Percentiles rank a stretch among this genome's conserved stretches.
phyloP scores from a whole-genome alignment of 306 rosid genomes.

The Oxytropis ochrocephala region DNA sequence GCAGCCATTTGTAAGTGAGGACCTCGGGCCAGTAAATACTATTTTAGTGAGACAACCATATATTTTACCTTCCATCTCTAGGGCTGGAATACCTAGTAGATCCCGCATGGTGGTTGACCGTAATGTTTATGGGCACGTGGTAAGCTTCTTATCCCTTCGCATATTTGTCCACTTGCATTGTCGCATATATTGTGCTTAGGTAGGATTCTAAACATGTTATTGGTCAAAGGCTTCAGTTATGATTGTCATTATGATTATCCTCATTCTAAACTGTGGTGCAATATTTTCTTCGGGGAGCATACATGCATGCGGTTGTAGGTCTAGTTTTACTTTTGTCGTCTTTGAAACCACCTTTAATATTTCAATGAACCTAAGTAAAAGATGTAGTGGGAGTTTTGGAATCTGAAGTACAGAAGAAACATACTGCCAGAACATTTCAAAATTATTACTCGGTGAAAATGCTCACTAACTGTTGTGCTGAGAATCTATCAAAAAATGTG shows the following conservation, averaged over 20 bases:
- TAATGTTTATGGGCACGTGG: slow-evolving; percentile 30
- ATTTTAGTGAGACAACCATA: slow-evolving; percentile 37
- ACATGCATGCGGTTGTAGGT: background rate
- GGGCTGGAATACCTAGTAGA: slow-evolving; percentile 38
- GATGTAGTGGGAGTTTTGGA: background rate
- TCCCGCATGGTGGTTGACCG: slow-evolving; percentile 65
- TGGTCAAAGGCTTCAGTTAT: background rate
- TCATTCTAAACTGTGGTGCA: background rate
- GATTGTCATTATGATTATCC: background rate
- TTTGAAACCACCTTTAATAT: background rate
- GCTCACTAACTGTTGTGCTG: background rate
- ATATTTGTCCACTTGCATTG: background rate
- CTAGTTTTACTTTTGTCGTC: background rate
- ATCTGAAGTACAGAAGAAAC: background rate
- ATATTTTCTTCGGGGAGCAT: background rate
- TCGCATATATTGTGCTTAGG: background rate
- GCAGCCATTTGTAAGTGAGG: slow-evolving; percentile 39
- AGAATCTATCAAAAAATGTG: background rate
- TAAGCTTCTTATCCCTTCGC: slow-evolving; percentile 19
- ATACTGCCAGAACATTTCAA: background rate
- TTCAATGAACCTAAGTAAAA: background rate
- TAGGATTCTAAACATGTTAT: background rate
- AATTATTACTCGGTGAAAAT: background rate
- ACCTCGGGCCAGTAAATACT: slow-evolving; percentile 52
- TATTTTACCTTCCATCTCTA: slow-evolving; percentile 22